Percentiles rank a stretch among this genome's conserved stretches.
Evolutionary conservation across 495 filamentous ascomycete genomes (phyloP).

Genomic region (Aspergillus cristatus): DNA sequence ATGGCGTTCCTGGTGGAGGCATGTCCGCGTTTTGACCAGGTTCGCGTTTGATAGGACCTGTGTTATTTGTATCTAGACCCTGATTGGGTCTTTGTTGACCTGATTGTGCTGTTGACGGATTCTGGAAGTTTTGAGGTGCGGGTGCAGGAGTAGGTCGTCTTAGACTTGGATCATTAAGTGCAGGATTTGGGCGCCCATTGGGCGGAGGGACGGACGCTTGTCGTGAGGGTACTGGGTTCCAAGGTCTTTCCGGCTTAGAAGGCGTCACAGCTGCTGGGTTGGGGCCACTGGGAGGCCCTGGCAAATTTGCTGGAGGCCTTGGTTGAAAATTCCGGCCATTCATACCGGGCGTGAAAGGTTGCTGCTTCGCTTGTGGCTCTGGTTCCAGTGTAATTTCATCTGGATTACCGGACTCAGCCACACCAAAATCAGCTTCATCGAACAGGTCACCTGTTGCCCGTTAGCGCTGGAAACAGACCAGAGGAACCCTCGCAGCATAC

Average conservation of each 20-base stretch:
- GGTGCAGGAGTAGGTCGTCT: conserved; percentile 12
- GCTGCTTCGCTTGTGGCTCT: conserved; percentile 17
- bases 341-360: conserved; percentile 18
- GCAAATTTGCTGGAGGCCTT: conserved; percentile 13
- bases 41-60: conserved; percentile 21
- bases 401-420: too few relatives aligned
- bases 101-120: conserved; percentile 13
- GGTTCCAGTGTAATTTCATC: conserved; percentile 48
- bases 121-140: conserved; percentile 14
- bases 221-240: conserved; percentile 15
- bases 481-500: conserved; percentile 27
- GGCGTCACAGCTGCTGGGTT: conserved; percentile 28
- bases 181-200: conserved; percentile 14
- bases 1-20: conserved; percentile 24
- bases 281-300: conserved; percentile 9
- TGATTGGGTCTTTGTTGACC: conserved; percentile 11
- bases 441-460: conserved; percentile 47
- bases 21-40: conserved; percentile 7
- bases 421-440: conserved; percentile 71
- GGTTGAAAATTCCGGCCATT: conserved; percentile 17
- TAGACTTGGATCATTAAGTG: conserved; percentile 7
- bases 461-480: conserved; percentile 10
- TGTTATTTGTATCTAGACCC: conserved; percentile 4
- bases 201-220: conserved; percentile 15
- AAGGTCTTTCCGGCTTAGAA: conserved; percentile 33